Evolutionary conservation across 2,329 filamentous ascomycete species (phyloP).

Genomic region (Epichloe bromicola): DNA sequence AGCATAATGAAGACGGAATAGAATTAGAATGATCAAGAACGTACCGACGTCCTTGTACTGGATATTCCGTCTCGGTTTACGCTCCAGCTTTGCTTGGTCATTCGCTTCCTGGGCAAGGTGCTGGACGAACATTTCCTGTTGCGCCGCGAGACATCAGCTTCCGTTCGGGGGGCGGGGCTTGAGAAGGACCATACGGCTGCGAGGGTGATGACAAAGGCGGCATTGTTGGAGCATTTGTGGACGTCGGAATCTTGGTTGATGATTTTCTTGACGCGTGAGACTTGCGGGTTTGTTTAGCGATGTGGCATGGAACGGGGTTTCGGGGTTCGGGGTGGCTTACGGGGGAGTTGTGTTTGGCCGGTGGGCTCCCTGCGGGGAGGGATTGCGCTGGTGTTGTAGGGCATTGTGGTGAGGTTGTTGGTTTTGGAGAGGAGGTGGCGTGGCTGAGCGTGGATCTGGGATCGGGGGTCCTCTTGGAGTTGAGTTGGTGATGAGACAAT

Average conservation of each 20-base stretch:
- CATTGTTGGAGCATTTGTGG: conserved; percentile 77
- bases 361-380: conserved; percentile 70
- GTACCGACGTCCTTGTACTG: conserved; percentile 89
- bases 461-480: no score
- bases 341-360: conserved; percentile 70
- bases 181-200: conserved; percentile 50
- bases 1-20: not conserved
- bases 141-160: not conserved
- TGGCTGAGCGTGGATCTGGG: not conserved
- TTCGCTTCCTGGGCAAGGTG: conserved; percentile 76
- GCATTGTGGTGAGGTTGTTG: conserved; percentile 41
- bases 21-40: conserved; percentile 9
- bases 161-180: not conserved
- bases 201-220: conserved; percentile 83
- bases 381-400: conserved; percentile 79
- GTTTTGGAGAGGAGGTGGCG: not conserved
- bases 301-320: not conserved
- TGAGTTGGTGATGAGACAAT: not conserved
- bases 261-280: conserved; percentile 92
- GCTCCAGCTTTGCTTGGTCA: conserved; percentile 79
- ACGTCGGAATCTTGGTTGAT: conserved; percentile 81
- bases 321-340: conserved; percentile 37
- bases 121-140: conserved; percentile 86
- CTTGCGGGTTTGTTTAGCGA: conserved; percentile 38
- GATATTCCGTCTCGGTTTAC: conserved; percentile 83